phyloP scores from a whole-genome alignment of 2,329 filamentous ascomycete species.

The Aspergillus ruber region DNA sequence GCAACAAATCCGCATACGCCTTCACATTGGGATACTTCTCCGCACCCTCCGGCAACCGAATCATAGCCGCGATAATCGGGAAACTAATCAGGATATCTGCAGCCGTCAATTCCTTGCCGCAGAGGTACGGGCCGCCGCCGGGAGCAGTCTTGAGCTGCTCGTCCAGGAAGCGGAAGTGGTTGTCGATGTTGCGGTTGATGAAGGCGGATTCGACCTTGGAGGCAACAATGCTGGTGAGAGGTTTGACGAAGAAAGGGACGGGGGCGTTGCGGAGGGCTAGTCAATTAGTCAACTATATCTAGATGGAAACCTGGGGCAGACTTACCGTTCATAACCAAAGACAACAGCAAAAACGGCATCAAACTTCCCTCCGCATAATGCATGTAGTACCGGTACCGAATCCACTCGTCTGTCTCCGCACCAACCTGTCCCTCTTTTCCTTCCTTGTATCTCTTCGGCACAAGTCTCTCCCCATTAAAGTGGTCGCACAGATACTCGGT shows the following conservation, averaged over 20 bases:
- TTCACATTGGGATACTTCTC: constrained; percentile 33
- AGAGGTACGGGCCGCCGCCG: constrained; percentile 33
- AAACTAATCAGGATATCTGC: constrained; percentile 46
- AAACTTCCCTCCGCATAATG: constrained; percentile 81
- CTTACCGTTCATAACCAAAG: constrained; percentile 56
- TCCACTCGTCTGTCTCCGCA: constrained; percentile 54
- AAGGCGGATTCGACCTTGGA: constrained; percentile 36
- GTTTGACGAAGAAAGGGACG: constrained; percentile 64
- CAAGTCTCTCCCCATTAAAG: constrained; percentile 45
- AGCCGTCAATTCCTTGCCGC: constrained; percentile 38
- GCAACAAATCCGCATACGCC: constrained; percentile 30
- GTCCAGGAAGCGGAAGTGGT: constrained; percentile 41
- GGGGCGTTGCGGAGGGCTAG: constrained; percentile 45
- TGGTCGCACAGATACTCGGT: constrained; percentile 73
- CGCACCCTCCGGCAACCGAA: constrained; percentile 24
- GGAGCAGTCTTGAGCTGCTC: constrained; percentile 39
- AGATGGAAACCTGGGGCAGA: too few species aligned
- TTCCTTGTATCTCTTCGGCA: constrained; percentile 45
- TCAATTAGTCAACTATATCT: not conserved
- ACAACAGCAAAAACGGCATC: constrained; percentile 64
- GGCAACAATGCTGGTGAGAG: constrained; percentile 53
- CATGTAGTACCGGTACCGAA: constrained; percentile 62
- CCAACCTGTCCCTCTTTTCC: constrained; percentile 51
- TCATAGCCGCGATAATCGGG: constrained; percentile 35
- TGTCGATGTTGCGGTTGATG: constrained; percentile 34